A percentile compares a stretch with the other conserved stretches of the same genome.
Conservation (phyloP, 371 early-diverging fungal species). For the Nematocida homosporus region DNA sequence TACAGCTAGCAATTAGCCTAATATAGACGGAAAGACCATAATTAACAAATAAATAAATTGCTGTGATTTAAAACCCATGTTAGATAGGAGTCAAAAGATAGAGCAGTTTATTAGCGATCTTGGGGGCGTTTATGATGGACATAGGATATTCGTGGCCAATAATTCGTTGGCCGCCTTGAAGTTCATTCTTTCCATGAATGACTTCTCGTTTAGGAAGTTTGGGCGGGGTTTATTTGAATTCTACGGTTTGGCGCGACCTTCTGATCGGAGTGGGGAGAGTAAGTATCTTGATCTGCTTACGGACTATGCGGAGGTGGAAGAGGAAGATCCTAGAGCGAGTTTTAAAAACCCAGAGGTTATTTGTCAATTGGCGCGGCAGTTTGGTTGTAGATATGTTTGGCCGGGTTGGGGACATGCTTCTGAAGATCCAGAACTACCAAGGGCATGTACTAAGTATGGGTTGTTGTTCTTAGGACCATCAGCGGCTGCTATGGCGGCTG, state of each 20-base stretch:
- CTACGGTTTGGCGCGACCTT: constrained; percentile 77
- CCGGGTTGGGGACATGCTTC: constrained; percentile 94
- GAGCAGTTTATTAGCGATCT: constrained; percentile 8
- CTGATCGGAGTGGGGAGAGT: constrained; percentile 86
- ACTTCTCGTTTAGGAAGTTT: constrained; percentile 94
- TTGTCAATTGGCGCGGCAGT: constrained; percentile 87
- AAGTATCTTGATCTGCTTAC: constrained; percentile 96
- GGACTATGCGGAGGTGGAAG: constrained; percentile 88
- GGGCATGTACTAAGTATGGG: constrained; percentile 74
- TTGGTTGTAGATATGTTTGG: constrained; percentile 78
- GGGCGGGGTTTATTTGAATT: constrained; percentile 82
- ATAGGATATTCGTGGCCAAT: constrained; percentile 73
- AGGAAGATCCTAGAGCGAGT: constrained; percentile 88
- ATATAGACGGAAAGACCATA: constrained; percentile 19
- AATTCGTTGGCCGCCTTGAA: constrained; percentile 98
- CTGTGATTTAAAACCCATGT: not conserved
- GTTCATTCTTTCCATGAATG: constrained; percentile 88
- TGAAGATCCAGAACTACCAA: constrained; percentile 88
- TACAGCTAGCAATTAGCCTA: not conserved
- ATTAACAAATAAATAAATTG: constrained; percentile 41
- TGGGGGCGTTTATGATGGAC: constrained; percentile 23
- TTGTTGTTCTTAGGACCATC: constrained; percentile 93
- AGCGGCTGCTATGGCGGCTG: constrained; percentile 88
- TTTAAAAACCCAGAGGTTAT: constrained; percentile 92
- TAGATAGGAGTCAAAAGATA: not conserved